Evolutionary conservation across 192 early-diverging fungal species (phyloP).

Genomic region (Physocladia obscura): DNA sequence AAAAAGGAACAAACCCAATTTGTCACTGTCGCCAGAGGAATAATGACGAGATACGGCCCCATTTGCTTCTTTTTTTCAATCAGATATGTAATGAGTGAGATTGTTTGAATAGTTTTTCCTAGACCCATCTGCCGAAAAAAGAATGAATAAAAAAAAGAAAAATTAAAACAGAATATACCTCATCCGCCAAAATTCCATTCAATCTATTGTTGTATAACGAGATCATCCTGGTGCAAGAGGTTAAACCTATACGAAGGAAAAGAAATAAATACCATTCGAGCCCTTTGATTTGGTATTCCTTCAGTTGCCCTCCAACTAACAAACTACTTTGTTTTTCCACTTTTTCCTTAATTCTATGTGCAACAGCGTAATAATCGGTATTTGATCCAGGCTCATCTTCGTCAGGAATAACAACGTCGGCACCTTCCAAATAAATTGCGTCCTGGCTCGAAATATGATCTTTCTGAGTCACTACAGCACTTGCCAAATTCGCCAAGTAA

Average conservation of each 20-base stretch:
- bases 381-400: slow-evolving; percentile 53
- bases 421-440: slow-evolving; percentile 1
- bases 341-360: slow-evolving; percentile 84
- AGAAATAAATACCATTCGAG: slow-evolving; percentile 75
- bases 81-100: slow-evolving; percentile 92
- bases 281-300: slow-evolving; percentile 97
- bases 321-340: slow-evolving; percentile 79
- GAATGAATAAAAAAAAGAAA: neutral
- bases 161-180: neutral
- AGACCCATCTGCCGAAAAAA: slow-evolving; percentile 60
- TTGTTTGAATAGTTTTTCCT: slow-evolving; percentile 85
- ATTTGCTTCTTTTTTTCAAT: slow-evolving; percentile 92
- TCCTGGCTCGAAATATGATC: slow-evolving; percentile 51
- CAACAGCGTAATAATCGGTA: slow-evolving; percentile 76
- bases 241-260: neutral
- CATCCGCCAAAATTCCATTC: slow-evolving; percentile 95
- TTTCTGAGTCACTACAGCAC: slow-evolving; percentile 81
- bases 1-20: slow-evolving; percentile 79
- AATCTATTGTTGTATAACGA: slow-evolving; percentile 97
- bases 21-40: slow-evolving; percentile 92
- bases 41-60: slow-evolving; percentile 95
- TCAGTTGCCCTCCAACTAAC: slow-evolving; percentile 85
- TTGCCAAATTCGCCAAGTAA: slow-evolving; percentile 80
- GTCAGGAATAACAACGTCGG: slow-evolving; percentile 41
- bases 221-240: slow-evolving; percentile 67